Conservation (phyloP, 2,329 filamentous ascomycete species). For the Botrytis squamosa region DNA sequence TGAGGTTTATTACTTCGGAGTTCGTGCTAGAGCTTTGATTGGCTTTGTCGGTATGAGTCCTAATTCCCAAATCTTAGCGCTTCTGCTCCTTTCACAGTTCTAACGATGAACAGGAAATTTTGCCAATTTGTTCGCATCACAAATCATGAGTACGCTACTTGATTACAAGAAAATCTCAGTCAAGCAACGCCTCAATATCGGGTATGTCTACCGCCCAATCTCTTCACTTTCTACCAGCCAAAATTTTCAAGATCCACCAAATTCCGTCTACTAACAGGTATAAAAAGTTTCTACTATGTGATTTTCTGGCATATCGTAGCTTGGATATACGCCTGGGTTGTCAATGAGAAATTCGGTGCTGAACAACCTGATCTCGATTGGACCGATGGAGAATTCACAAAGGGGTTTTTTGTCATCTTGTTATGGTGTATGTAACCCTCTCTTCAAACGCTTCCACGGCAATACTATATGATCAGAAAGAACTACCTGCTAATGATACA, state of each 20-base stretch:
- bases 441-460: not conserved
- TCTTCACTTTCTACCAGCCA: not conserved
- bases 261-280: not conserved
- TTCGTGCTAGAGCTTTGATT: constrained; percentile 1
- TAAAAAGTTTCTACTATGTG: constrained; percentile 50
- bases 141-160: constrained; percentile 11
- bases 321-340: constrained; percentile 54
- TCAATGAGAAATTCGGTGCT: constrained; percentile 53
- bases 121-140: not conserved
- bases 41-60: not conserved
- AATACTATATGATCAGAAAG: not conserved
- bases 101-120: not conserved
- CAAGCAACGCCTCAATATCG: constrained; percentile 7
- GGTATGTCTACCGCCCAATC: not conserved
- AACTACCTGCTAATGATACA: not conserved
- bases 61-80: not conserved
- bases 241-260: not conserved
- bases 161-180: constrained; percentile 12
- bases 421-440: constrained; percentile 46
- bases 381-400: constrained; percentile 59
- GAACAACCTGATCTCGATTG: constrained; percentile 64
- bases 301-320: constrained; percentile 54
- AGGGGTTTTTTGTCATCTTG: constrained; percentile 64
- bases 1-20: constrained; percentile 10
- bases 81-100: not conserved